These are phyloP conservation scores for Pseudonectria foliicola DNA, from an alignment of 2,329 filamentous ascomycete species.

Conservation along the genomic window DNA sequence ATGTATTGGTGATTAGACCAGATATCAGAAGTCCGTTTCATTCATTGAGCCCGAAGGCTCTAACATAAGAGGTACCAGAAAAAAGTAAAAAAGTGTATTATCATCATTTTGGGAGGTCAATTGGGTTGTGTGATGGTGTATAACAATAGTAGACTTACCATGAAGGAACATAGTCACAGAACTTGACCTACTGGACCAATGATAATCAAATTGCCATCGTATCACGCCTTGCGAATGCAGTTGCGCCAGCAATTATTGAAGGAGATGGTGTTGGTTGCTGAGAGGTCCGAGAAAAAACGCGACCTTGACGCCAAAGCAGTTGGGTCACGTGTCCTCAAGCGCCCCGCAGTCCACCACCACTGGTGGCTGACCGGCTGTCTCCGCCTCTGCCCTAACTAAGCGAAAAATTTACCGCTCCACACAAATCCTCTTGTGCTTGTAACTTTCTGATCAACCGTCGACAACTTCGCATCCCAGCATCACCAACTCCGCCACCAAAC, in stretches of 20 bases:
- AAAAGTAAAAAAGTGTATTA: slow-evolving; percentile 53
- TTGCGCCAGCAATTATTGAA: slow-evolving; percentile 7
- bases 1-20: slow-evolving; percentile 7
- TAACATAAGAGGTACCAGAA: slow-evolving; percentile 99
- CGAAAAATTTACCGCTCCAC: slow-evolving; percentile 37
- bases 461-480: slow-evolving; percentile 24
- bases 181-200: no score
- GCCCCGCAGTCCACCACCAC: background rate
- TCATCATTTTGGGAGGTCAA: slow-evolving; percentile 58
- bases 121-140: slow-evolving; percentile 13
- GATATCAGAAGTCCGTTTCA: slow-evolving; percentile 76
- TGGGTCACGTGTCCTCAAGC: slow-evolving; percentile 9
- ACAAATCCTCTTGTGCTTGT: slow-evolving; percentile 23
- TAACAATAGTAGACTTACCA: slow-evolving; percentile 28
- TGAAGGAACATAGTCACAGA: background rate
- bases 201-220: background rate
- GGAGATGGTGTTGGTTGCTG: background rate
- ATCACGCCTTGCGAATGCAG: background rate
- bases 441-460: slow-evolving; percentile 21
- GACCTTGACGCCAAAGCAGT: slow-evolving; percentile 5
- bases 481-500: slow-evolving; percentile 29
- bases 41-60: slow-evolving; percentile 64
- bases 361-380: slow-evolving; percentile 5
- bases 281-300: slow-evolving; percentile 12
- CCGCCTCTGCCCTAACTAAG: slow-evolving; percentile 38